Conservation (phyloP, 192 early-diverging fungal genomes). For the Backusella morwellensis region DNA sequence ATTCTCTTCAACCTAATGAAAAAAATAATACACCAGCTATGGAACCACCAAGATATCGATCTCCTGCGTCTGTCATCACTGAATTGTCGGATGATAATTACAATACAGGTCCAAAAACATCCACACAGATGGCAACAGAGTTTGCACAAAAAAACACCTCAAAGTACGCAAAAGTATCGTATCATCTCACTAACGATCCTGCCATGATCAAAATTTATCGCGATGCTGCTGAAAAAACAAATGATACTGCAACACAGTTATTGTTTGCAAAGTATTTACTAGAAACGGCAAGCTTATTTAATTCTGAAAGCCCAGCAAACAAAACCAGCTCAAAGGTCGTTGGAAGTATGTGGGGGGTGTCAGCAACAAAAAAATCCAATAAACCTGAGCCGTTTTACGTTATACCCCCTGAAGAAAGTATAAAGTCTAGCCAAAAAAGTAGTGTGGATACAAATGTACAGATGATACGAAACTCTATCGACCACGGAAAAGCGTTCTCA, state of each 20-base stretch:
- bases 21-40: background rate
- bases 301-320: background rate
- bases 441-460: background rate
- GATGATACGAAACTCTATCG: background rate
- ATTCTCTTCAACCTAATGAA: background rate
- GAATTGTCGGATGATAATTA: background rate
- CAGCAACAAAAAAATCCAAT: background rate
- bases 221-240: conserved; percentile 72
- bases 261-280: conserved; percentile 77
- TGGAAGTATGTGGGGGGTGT: conserved; percentile 7
- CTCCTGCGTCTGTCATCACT: background rate
- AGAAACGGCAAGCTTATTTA: conserved; percentile 54
- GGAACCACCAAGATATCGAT: background rate
- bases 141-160: conserved; percentile 4
- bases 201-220: conserved; percentile 61
- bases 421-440: background rate
- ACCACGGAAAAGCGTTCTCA: background rate
- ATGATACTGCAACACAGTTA: conserved; percentile 68
- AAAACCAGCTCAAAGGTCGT: background rate
- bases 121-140: background rate
- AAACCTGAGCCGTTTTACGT: conserved; percentile 5
- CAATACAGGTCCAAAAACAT: background rate
- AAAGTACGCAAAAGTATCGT: conserved; percentile 22
- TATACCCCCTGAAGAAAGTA: background rate
- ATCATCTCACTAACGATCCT: conserved; percentile 20